A percentile compares a stretch with the other conserved stretches of the same genome.
phyloP scores from a whole-genome alignment of 2,329 filamentous ascomycete species.

The Trichophyton mentagrophytes region DNA sequence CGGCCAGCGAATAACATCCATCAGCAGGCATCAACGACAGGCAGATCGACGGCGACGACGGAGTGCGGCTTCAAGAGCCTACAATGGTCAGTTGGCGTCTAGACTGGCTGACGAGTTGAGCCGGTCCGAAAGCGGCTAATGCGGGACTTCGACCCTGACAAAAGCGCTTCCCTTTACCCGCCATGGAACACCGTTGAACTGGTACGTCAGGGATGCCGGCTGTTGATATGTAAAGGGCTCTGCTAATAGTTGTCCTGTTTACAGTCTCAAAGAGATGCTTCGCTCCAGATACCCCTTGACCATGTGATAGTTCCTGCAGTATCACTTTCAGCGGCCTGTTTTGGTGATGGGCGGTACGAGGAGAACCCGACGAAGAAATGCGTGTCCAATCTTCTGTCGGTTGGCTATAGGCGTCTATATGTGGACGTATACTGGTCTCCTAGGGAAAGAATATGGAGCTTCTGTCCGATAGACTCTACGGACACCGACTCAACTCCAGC shows the following conservation, averaged over 20 bases:
- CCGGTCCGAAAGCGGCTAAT: constrained; percentile 18
- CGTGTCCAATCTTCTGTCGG: constrained; percentile 49
- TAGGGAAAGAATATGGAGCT: constrained; percentile 41
- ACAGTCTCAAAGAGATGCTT: constrained; percentile 51
- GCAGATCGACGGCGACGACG: not conserved
- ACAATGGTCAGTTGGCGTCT: not conserved
- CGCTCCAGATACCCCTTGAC: constrained; percentile 48
- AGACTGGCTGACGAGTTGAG: not conserved
- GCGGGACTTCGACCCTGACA: constrained; percentile 30
- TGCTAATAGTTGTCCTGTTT: not conserved
- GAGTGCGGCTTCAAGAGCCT: not conserved
- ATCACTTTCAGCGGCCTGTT: constrained; percentile 47
- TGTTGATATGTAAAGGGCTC: not conserved
- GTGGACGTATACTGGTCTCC: constrained; percentile 54
- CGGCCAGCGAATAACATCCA: not conserved
- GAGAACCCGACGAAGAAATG: constrained; percentile 41
- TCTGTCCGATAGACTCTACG: constrained; percentile 42
- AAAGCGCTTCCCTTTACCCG: constrained; percentile 23
- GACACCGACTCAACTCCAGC: constrained; percentile 11
- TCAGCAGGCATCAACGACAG: not conserved
- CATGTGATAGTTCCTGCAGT: constrained; percentile 47
- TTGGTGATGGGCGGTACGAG: constrained; percentile 42
- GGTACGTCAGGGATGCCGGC: constrained; percentile 17
- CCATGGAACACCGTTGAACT: constrained; percentile 30
- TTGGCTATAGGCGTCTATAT: constrained; percentile 46